phyloP scores from a whole-genome alignment of 1,284 basidiomycete species.

The Leccinum subrobustum region DNA sequence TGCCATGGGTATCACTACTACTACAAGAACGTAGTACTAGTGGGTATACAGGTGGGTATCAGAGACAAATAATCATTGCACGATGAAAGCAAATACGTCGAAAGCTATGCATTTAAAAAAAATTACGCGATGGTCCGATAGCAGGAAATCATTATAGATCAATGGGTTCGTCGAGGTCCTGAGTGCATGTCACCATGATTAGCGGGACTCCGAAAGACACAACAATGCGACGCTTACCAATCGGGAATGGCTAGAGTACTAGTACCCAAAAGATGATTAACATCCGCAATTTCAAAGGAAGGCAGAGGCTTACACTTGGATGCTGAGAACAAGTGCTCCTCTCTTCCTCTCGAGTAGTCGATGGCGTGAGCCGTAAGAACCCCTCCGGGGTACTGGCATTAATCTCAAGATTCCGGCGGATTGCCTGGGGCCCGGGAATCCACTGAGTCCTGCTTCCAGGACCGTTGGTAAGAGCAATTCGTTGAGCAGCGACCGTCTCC shows the following conservation, averaged over 20 bases:
- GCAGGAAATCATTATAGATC: background rate
- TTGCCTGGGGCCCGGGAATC: background rate
- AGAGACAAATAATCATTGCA: background rate
- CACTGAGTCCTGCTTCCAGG: background rate
- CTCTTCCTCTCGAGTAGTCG: background rate
- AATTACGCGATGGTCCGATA: background rate
- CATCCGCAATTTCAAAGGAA: background rate
- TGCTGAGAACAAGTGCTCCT: background rate
- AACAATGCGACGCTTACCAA: conserved; percentile 15
- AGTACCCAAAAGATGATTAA: background rate
- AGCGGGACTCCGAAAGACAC: background rate
- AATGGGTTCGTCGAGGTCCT: background rate
- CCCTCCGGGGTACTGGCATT: background rate
- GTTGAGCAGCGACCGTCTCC: background rate
- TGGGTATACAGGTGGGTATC: background rate
- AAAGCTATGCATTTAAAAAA: background rate
- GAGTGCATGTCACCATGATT: background rate
- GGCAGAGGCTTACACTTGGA: background rate
- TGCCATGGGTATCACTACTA: background rate
- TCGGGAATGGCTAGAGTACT: conserved; percentile 28
- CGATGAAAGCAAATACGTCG: background rate
- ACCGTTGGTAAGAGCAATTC: background rate
- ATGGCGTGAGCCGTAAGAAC: background rate
- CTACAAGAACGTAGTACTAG: background rate
- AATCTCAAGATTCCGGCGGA: background rate